phyloP scores from a whole-genome alignment of 345 rosid genomes.

The Acer saccharum region DNA sequence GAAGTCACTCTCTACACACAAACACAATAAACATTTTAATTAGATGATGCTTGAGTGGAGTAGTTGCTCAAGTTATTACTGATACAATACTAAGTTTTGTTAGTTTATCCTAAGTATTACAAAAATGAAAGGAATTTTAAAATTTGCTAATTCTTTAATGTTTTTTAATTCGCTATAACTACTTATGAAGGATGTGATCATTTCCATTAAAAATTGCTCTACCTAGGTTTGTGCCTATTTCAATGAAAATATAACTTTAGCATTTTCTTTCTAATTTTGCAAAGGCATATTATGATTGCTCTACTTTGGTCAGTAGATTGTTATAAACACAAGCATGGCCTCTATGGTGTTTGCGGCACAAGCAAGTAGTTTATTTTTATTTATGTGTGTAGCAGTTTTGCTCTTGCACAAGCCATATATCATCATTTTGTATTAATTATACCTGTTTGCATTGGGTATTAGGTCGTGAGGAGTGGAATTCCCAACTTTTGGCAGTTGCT shows the following conservation, averaged over 20 bases:
- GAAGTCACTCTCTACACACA: background rate
- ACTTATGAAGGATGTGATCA: background rate
- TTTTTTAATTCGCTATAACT: background rate
- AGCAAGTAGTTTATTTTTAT: background rate
- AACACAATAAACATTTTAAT: too few species aligned
- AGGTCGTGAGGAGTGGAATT: constrained; percentile 89
- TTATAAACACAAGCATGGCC: background rate
- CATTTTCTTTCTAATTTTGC: background rate
- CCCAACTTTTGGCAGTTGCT: constrained; percentile 98
- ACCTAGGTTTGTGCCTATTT: background rate
- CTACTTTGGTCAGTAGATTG: background rate
- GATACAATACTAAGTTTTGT: too few species aligned
- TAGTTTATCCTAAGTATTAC: too few species aligned
- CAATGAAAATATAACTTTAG: background rate
- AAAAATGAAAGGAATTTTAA: too few species aligned
- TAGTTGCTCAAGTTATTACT: too few species aligned
- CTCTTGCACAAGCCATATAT: background rate
- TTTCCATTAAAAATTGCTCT: background rate
- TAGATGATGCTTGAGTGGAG: too few species aligned
- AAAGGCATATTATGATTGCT: background rate
- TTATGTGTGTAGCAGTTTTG: background rate
- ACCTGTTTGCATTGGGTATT: constrained; percentile 6
- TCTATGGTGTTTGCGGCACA: background rate
- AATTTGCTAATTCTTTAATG: too few species aligned
- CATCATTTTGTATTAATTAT: constrained; percentile 2